Base-by-base conservation (phyloP, 257 asterid genomes). In the Galeopsis tetrahit region DNA sequence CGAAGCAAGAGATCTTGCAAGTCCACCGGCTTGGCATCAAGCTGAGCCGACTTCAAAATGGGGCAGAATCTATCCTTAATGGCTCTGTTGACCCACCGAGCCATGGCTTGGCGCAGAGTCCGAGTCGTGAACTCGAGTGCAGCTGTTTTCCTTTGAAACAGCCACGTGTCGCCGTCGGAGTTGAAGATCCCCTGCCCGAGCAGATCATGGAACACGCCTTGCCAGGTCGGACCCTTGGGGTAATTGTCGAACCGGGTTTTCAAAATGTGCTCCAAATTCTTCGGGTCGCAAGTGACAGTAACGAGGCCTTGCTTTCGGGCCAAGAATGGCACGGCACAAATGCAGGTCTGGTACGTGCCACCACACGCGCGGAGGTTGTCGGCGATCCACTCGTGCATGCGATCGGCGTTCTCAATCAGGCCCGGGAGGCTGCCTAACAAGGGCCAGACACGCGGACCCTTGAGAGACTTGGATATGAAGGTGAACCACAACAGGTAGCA, bases 141-240 rank as follows among this genome's bases (percentile, higher is more conserved):
- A 0, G 98, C 97, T 0, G 98, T 92, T 61, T 92, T 92, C 34
- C 98, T 63, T 60, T 93, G 98, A 57, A 90, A 85, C 21, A 88
- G 87, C 98, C 98, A 90, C 66, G 98, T 90, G 81, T 93, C 96
- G 6, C 96, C 98, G 10, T 93, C 98, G 1, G 97, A 89, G 36
- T 93, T 93, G 72, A 93, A 93, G 71, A 93, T 93, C 32, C 98
- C 98, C 64, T 91, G 90, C 1, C 98, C 97, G 4, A 93, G 86
- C 0, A 93, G 78, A 34, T 93, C 98, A 7, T 93, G 97, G 71
- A 93, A 93, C 53, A 89, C 98, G 4, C 94, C 93, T 75, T 89
- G 96, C 98, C 98, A 93, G 2, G 92, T 93, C 2, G 98, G 98
- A 31, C 97, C 98, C 68, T 93, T 93, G 0, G 98, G 98, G 52